phyloP scores from a whole-genome alignment of 129 eudicot species.

The Flaveria robusta region DNA sequence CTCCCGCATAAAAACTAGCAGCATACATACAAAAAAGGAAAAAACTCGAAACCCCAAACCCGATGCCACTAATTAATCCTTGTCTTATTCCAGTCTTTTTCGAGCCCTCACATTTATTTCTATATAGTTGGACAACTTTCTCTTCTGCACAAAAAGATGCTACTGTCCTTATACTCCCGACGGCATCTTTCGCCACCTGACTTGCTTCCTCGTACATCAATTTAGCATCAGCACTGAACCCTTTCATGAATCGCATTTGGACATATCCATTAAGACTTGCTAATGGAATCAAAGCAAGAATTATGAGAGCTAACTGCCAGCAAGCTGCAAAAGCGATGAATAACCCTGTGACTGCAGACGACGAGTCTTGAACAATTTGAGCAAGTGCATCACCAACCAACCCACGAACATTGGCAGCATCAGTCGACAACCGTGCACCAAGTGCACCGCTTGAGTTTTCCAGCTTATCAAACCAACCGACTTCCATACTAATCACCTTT shows the following conservation, averaged over 20 bases:
- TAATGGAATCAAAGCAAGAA: slow-evolving; percentile 67
- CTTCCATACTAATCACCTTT: slow-evolving; percentile 68
- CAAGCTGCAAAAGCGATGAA: slow-evolving; percentile 68
- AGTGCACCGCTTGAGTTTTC: slow-evolving; percentile 76
- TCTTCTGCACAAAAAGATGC: slow-evolving; percentile 86
- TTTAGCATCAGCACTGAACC: slow-evolving; percentile 92
- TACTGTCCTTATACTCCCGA: slow-evolving; percentile 72
- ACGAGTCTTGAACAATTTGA: slow-evolving; percentile 65
- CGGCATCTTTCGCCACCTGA: slow-evolving; percentile 84
- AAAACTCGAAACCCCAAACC: slow-evolving; percentile 58
- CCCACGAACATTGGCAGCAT: slow-evolving; percentile 73
- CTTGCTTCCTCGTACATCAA: slow-evolving; percentile 82
- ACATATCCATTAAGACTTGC: slow-evolving; percentile 52
- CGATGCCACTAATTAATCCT: slow-evolving; percentile 68
- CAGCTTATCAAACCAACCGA: slow-evolving; percentile 81
- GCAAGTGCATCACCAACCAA: slow-evolving; percentile 79
- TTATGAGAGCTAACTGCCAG: slow-evolving; percentile 70
- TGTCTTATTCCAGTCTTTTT: slow-evolving; percentile 57
- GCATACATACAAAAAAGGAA: slow-evolving; percentile 65
- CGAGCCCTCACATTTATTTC: slow-evolving; percentile 64
- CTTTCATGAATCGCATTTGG: slow-evolving; percentile 62
- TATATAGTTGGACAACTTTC: slow-evolving; percentile 60
- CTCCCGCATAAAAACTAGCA: slow-evolving; percentile 69
- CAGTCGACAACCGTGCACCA: slow-evolving; percentile 79
- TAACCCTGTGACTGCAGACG: slow-evolving; percentile 52